Evolutionary conservation across 1,139 yeast genomes (phyloP).

Genomic region (Waltiozyma solani): DNA sequence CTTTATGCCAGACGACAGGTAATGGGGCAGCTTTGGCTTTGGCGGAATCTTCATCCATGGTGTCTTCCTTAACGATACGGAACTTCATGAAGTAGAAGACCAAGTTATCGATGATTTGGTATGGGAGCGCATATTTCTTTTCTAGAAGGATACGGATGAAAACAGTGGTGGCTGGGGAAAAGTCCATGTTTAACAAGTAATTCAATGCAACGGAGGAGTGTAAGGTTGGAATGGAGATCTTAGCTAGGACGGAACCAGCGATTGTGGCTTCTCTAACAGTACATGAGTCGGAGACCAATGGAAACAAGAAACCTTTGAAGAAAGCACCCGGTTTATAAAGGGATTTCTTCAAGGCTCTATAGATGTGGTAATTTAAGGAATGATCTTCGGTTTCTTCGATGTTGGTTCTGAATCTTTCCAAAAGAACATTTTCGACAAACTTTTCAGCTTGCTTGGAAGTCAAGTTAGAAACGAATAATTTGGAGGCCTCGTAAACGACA

Average conservation of each 20-base stretch:
- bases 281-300: slow-evolving; percentile 77
- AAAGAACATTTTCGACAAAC: slow-evolving; percentile 63
- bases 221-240: slow-evolving; percentile 85
- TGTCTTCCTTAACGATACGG: slow-evolving; percentile 41
- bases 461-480: slow-evolving; percentile 82
- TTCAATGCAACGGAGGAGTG: slow-evolving; percentile 95
- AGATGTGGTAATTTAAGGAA: slow-evolving; percentile 77
- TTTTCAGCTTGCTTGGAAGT: slow-evolving; percentile 83
- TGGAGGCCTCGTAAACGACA: slow-evolving; percentile 91
- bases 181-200: slow-evolving; percentile 75
- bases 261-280: slow-evolving; percentile 90
- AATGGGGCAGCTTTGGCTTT: slow-evolving; percentile 44
- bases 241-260: slow-evolving; percentile 83
- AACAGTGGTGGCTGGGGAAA: slow-evolving; percentile 81
- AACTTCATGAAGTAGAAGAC: slow-evolving; percentile 95
- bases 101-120: slow-evolving; percentile 88
- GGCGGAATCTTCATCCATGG: slow-evolving; percentile 27
- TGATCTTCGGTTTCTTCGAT: slow-evolving; percentile 64
- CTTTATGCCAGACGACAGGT: slow-evolving; percentile 97
- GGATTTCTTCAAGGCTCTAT: slow-evolving; percentile 85
- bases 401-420: slow-evolving; percentile 77
- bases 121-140: slow-evolving; percentile 93
- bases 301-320: slow-evolving; percentile 91
- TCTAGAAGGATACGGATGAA: slow-evolving; percentile 84
- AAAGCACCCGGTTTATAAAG: slow-evolving; percentile 96